Evolutionary conservation across 495 filamentous ascomycete species (phyloP), one percentile per base, ranked within the genome.

Genomic region (Annulohypoxylon moriforme): DNA sequence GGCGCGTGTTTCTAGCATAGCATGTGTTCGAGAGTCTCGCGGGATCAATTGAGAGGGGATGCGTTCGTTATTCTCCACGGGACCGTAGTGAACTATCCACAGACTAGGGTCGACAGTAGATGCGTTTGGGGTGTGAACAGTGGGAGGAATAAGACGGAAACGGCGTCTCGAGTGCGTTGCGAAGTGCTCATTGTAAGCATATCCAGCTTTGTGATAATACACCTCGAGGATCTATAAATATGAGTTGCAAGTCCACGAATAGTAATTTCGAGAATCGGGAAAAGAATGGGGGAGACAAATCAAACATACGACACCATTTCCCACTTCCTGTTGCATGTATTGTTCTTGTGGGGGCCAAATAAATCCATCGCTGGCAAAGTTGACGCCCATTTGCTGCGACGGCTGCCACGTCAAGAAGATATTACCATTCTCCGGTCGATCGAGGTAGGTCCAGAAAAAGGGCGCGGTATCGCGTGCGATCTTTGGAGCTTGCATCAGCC

Each of bases 61-160:
- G 60, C 92, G 89, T 64, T 96, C 88, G 31, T 85, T 80, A 33
- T 85, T 90, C 10, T 96, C 92, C 24, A 91, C 84, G 53, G 88
- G 87, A 27, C 89, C 86, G 76, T 98, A 99, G 80, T 99, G 96
- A n/a, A 97, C 88, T 61, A 99, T 91, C 93, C 94, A 98, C 33
- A 98, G 83, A 16, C 89, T 90, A 5, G 92, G 90, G 78, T 98
- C 94, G 46, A 91, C 86, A 22, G 86, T 85, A 14, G 91, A 87
- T 13, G 84, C 81, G 62, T 86, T 86, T 14, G 86, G 85, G 49
- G 85, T 87, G 9, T 87, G 87, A 20, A 85, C 83, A 74, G 88
- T 90, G 9, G 86, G 79, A 13, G 88, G 88, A 40, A 89, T 81
- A 29, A 99, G 87, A 55, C 94, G 93, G 80, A 96, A 98, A 40